Evolutionary conservation across 148 eudicot genomes (phyloP).

Genomic region (Chenopodium quinoa): DNA sequence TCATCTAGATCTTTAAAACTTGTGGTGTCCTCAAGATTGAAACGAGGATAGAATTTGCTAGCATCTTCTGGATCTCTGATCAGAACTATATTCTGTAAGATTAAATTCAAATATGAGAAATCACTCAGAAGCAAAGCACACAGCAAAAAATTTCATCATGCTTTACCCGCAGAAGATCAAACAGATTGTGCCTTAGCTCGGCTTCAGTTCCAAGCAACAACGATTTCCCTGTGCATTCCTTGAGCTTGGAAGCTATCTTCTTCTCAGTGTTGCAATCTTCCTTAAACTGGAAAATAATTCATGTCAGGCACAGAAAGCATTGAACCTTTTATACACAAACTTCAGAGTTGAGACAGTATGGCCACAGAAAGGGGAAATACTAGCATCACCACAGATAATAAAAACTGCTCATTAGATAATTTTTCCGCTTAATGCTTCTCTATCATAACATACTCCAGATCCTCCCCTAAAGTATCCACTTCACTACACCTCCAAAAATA

Average conservation of each 20-base stretch:
- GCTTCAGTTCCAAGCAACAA: slow-evolving; percentile 62
- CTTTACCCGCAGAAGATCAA: slow-evolving; percentile 72
- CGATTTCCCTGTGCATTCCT: slow-evolving; percentile 58
- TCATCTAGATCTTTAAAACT: slow-evolving; percentile 83
- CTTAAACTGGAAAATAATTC: slow-evolving; percentile 58
- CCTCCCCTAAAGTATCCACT: no score
- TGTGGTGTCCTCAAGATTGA: slow-evolving; percentile 91
- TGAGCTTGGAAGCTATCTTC: slow-evolving; percentile 78
- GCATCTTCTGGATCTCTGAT: slow-evolving; percentile 92
- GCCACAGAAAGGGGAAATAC: background rate
- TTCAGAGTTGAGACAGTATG: background rate
- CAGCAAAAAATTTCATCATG: background rate
- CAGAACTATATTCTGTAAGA: slow-evolving; percentile 69
- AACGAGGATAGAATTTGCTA: slow-evolving; percentile 81
- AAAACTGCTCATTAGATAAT: no score
- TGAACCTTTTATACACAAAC: background rate
- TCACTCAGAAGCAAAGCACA: slow-evolving; percentile 2
- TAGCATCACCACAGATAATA: background rate
- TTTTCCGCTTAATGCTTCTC: no score
- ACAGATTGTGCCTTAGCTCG: slow-evolving; percentile 58
- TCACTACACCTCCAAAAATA: no score
- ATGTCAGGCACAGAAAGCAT: background rate
- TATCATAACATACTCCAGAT: no score
- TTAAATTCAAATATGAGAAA: slow-evolving; percentile 12
- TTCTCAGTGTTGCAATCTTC: slow-evolving; percentile 94